Evolutionary conservation across 1,139 yeast species (phyloP).

Genomic region (Candida anutae): DNA sequence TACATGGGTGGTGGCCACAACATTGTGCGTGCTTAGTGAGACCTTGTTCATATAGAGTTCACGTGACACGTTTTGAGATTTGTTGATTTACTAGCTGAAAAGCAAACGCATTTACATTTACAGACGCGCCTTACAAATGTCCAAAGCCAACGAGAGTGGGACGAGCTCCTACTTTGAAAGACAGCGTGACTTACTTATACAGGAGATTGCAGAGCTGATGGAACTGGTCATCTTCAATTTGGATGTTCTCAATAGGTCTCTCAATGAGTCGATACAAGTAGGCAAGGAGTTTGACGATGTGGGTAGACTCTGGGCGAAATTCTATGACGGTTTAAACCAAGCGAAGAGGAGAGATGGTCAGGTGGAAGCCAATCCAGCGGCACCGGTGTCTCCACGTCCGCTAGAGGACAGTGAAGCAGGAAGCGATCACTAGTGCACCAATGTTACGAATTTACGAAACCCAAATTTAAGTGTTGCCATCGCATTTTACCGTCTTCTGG

Average conservation of each 20-base stretch:
- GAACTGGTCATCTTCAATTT: conserved; percentile 35
- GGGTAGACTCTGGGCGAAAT: conserved; percentile 35
- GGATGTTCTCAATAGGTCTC: conserved; percentile 34
- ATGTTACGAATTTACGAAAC: too few relatives aligned
- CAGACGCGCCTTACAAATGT: conserved; percentile 1
- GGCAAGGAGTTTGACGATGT: conserved; percentile 42
- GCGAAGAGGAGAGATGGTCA: conserved; percentile 13
- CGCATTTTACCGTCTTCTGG: too few relatives aligned
- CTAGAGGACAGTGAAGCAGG: too few relatives aligned
- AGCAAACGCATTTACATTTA: conserved; percentile 3
- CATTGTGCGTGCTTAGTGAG: too few relatives aligned
- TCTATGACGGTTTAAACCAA: conserved; percentile 30
- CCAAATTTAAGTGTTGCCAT: too few relatives aligned
- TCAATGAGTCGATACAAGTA: conserved; percentile 35
- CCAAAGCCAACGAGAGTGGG: neutral
- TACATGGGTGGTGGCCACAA: too few relatives aligned
- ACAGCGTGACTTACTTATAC: conserved; percentile 37
- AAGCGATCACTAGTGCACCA: too few relatives aligned
- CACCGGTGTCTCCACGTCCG: too few relatives aligned
- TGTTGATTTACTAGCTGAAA: too few relatives aligned
- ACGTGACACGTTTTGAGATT: too few relatives aligned
- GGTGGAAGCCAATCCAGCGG: too few relatives aligned
- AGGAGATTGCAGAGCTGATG: conserved; percentile 33
- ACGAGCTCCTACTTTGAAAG: conserved; percentile 22
- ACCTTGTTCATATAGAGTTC: too few relatives aligned